A percentile compares a stretch with the other conserved stretches of the same genome.
Conservation (phyloP, 1,284 basidiomycete species). For the Calocybe gambosa region DNA sequence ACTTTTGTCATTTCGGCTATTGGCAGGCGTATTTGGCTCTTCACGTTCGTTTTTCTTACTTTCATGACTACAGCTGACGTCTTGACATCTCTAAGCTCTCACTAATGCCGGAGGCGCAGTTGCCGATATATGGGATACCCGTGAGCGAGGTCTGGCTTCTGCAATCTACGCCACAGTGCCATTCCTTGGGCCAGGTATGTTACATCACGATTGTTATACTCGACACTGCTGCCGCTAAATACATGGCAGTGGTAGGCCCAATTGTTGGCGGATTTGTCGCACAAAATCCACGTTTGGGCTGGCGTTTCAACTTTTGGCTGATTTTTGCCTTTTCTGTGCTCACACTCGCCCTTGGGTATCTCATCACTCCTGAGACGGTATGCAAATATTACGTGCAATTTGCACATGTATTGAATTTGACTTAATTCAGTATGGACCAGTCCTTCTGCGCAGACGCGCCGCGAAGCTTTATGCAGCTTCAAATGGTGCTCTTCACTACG, state of each 20-base stretch:
- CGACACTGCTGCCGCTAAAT: slow-evolving; percentile 39
- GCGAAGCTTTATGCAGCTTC: slow-evolving; percentile 40
- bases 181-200: slow-evolving; percentile 63
- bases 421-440: slow-evolving; percentile 52
- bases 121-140: slow-evolving; percentile 52
- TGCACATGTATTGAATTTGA: slow-evolving; percentile 1
- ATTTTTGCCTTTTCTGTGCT: slow-evolving; percentile 53
- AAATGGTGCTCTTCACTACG: slow-evolving; percentile 36
- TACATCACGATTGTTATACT: slow-evolving; percentile 36
- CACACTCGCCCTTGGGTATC: slow-evolving; percentile 40
- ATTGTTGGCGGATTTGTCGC: too few relatives aligned
- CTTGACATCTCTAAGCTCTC: slow-evolving; percentile 32
- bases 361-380: slow-evolving; percentile 47
- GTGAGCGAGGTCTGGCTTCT: slow-evolving; percentile 54
- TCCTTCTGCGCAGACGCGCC: slow-evolving; percentile 57
- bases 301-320: slow-evolving; percentile 53
- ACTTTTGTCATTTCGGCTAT: slow-evolving; percentile 52
- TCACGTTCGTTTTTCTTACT: slow-evolving; percentile 33
- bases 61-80: not conserved
- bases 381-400: slow-evolving; percentile 9
- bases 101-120: slow-evolving; percentile 60
- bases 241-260: too few relatives aligned
- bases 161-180: slow-evolving; percentile 62
- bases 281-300: too few relatives aligned
- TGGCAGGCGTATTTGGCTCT: slow-evolving; percentile 58